Conservation (phyloP, 768 basidiomycete genomes). For the Plicaturopsis crispa region DNA sequence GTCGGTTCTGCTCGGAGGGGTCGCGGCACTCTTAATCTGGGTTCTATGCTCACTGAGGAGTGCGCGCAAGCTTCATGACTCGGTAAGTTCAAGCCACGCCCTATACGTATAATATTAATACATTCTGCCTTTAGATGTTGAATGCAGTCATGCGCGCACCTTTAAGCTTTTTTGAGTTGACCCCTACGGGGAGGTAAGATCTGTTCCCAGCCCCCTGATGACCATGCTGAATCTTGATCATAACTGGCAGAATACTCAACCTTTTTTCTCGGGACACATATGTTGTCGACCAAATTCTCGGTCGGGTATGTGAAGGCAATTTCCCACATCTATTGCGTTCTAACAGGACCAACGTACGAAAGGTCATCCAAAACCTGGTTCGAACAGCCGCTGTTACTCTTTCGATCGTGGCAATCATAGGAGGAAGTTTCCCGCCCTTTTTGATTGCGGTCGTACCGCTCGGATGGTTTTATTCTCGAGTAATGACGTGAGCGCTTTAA, state of each 20-base stretch:
- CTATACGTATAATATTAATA: neutral
- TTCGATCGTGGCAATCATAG: constrained; percentile 67
- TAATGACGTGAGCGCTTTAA: constrained; percentile 58
- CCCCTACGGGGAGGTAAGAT: constrained; percentile 72
- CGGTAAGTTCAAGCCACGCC: constrained; percentile 31
- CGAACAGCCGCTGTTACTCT: constrained; percentile 54
- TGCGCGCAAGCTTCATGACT: constrained; percentile 69
- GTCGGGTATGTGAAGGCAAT: constrained; percentile 45
- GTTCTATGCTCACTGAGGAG: constrained; percentile 72
- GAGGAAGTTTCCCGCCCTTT: constrained; percentile 76
- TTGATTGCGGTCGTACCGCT: constrained; percentile 69
- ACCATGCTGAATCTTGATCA: neutral
- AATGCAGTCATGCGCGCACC: constrained; percentile 76
- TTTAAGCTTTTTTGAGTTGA: constrained; percentile 83
- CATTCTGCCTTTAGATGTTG: constrained; percentile 49
- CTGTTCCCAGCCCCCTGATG: neutral
- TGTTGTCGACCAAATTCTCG: constrained; percentile 75
- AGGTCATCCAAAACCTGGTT: constrained; percentile 61
- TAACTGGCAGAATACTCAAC: constrained; percentile 64
- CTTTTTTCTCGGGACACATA: constrained; percentile 79
- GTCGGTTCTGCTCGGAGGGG: constrained; percentile 45
- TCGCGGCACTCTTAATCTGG: constrained; percentile 60
- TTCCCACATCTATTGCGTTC: too few species aligned
- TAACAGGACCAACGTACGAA: too few species aligned
- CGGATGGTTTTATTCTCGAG: constrained; percentile 68